A percentile compares a stretch with the other conserved stretches of the same genome.
Evolutionary conservation across 352 stramenopile species (phyloP).

Genomic region (Globisporangium spiculum): DNA sequence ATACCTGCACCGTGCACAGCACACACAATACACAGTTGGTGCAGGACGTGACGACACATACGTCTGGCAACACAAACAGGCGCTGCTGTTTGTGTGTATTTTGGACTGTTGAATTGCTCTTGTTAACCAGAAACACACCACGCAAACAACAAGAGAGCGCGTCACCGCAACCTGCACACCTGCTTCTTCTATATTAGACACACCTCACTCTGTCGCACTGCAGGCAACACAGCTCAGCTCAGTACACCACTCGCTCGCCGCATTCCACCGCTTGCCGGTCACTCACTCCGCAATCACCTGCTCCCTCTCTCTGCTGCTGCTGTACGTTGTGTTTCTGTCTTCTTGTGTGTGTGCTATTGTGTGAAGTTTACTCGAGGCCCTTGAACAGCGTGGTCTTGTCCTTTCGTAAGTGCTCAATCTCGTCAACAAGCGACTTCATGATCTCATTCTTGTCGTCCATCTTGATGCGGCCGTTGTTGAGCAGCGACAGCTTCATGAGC

Average conservation of each 20-base stretch:
- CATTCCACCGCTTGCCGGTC: background rate
- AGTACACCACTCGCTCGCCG: background rate
- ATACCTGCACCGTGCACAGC: no score
- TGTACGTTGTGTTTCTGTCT: conserved; percentile 16
- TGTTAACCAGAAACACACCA: background rate
- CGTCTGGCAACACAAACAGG: background rate
- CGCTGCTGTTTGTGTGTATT: background rate
- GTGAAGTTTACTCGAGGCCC: conserved; percentile 44
- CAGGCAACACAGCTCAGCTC: background rate
- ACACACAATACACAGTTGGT: background rate
- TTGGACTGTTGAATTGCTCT: background rate
- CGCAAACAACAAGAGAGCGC: background rate
- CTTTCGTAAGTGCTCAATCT: conserved; percentile 77
- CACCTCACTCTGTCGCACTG: background rate
- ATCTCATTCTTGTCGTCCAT: conserved; percentile 91
- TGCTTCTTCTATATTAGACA: conserved; percentile 13
- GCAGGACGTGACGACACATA: background rate
- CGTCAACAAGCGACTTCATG: conserved; percentile 75
- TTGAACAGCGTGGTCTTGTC: conserved; percentile 87
- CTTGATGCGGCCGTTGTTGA: conserved; percentile 86
- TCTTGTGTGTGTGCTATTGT: background rate
- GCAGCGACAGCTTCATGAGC: conserved; percentile 88
- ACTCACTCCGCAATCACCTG: background rate
- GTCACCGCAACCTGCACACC: background rate
- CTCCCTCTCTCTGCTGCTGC: background rate